Evolutionary conservation across 2,329 filamentous ascomycete genomes (phyloP).

Genomic region (Ophiostoma triangulosporum): DNA sequence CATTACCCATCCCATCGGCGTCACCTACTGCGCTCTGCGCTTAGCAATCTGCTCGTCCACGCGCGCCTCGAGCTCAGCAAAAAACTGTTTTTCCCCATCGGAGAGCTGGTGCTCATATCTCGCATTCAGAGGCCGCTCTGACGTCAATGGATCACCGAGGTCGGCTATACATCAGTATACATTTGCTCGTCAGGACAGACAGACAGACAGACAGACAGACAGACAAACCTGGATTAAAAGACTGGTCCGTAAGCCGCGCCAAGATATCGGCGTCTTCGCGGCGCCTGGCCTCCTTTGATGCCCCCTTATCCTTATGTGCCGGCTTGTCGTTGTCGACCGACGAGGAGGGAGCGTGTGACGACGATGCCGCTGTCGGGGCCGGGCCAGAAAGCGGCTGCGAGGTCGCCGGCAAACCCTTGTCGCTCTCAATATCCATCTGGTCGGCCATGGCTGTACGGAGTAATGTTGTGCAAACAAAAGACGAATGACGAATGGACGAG

Average conservation of each 20-base stretch:
- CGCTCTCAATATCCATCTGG: constrained; percentile 11
- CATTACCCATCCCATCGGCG: too few species aligned
- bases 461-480: too few species aligned
- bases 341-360: too few species aligned
- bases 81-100: not conserved
- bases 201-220: too few species aligned
- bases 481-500: too few species aligned
- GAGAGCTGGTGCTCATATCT: constrained; percentile 6
- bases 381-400: not conserved
- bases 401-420: not conserved
- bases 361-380: not conserved
- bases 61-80: not conserved
- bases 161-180: constrained; percentile 18
- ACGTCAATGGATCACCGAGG: constrained; percentile 34
- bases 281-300: constrained; percentile 21
- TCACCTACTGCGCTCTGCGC: not conserved
- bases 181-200: too few species aligned
- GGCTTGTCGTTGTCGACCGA: not conserved
- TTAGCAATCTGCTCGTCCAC: not conserved
- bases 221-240: constrained; percentile 37
- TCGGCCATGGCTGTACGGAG: constrained; percentile 12
- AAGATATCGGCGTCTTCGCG: constrained; percentile 30
- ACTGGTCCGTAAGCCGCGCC: constrained; percentile 28
- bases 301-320: not conserved
- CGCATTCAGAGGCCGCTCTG: constrained; percentile 20